Evolutionary conservation across 2,329 filamentous ascomycete species (phyloP).

Genomic region (Penicillium sp.): DNA sequence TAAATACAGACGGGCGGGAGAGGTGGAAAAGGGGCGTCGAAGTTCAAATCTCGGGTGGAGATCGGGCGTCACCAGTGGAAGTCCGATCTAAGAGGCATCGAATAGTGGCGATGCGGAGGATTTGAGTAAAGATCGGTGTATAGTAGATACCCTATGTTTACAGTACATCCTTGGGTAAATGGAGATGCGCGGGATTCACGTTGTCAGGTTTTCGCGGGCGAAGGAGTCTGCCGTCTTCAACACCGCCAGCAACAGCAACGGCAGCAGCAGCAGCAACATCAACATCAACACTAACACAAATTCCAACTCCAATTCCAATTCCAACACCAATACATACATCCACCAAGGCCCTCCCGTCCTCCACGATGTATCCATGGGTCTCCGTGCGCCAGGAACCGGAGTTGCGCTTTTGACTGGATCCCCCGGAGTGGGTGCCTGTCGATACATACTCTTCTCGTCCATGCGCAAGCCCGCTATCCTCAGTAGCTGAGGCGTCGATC

Average conservation of each 20-base stretch:
- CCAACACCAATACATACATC: no score
- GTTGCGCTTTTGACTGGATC: slow-evolving; percentile 3
- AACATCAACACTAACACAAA: no score
- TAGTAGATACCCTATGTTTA: slow-evolving; percentile 9
- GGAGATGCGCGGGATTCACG: no score
- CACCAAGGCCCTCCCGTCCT: no score
- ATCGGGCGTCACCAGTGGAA: slow-evolving; percentile 1
- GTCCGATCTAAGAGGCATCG: neutral
- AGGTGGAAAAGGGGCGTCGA: neutral
- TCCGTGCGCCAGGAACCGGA: slow-evolving; percentile 14
- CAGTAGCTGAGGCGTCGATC: slow-evolving; percentile 7
- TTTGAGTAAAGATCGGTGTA: neutral
- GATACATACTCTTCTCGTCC: slow-evolving; percentile 19
- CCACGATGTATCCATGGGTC: slow-evolving; percentile 7
- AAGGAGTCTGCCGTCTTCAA: no score
- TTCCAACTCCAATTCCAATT: no score
- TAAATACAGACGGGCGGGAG: slow-evolving; percentile 7
- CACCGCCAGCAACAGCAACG: no score
- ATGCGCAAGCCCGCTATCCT: slow-evolving; percentile 3
- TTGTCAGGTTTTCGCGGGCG: no score
- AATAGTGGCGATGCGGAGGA: slow-evolving; percentile 4
- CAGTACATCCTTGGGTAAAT: neutral
- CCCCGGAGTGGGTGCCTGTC: slow-evolving; percentile 18
- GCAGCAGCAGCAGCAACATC: no score
- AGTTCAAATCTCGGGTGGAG: slow-evolving; percentile 10